Conservation (phyloP, 257 asterid genomes). For the Ajuga chamaepitys region DNA sequence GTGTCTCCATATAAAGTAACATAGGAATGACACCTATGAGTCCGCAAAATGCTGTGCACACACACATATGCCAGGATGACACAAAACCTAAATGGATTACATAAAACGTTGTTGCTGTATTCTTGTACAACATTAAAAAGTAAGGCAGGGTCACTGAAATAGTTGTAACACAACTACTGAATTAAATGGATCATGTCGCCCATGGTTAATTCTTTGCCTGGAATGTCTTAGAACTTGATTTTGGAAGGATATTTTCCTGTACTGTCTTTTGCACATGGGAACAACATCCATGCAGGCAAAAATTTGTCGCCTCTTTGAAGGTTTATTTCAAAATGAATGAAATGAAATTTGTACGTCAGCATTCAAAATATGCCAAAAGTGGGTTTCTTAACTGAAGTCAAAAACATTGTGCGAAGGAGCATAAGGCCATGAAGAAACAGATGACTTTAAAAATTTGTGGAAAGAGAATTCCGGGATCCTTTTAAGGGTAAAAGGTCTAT, state of each 20-base stretch:
- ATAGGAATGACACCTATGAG: not conserved
- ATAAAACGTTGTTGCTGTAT: not conserved
- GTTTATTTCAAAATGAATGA: not conserved
- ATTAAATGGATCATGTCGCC: conserved; percentile 1
- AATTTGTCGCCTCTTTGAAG: not conserved
- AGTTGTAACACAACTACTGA: not conserved
- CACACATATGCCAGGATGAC: not conserved
- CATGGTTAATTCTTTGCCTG: not conserved
- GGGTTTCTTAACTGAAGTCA: not conserved
- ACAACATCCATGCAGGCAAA: not conserved
- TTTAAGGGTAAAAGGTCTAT: not conserved
- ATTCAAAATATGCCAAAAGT: not conserved
- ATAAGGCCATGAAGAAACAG: not conserved
- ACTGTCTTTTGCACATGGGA: not conserved
- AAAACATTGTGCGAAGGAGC: not conserved
- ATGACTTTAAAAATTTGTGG: not conserved
- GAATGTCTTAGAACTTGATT: not conserved
- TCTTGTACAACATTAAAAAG: not conserved
- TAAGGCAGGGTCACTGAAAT: too few relatives aligned
- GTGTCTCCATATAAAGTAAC: not conserved
- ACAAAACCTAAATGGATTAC: not conserved
- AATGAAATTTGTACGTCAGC: not conserved
- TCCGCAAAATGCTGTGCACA: not conserved
- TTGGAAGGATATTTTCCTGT: not conserved
- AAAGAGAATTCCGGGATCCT: conserved; percentile 1